Evolutionary conservation across 306 rosid species (phyloP).

Genomic region (Abrus precatorius): DNA sequence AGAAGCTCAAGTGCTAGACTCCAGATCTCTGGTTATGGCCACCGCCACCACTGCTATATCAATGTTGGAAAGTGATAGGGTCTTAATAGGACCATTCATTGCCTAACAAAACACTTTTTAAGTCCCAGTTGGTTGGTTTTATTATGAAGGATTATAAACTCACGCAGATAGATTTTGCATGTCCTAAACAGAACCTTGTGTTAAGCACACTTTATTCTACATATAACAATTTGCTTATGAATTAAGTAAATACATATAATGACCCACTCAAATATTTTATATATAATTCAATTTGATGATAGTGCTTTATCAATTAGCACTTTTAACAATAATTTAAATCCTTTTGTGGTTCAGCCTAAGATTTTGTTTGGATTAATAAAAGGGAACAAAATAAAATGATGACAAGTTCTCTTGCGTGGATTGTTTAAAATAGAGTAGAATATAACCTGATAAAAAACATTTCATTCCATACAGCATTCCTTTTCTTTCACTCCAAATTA

Average conservation of each 20-base stretch:
- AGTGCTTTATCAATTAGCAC: background rate
- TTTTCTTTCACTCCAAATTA: no score
- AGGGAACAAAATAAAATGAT: no score
- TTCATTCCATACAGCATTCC: no score
- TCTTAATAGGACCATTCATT: constrained; percentile 22
- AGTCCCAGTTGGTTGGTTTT: constrained; percentile 6
- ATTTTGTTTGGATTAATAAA: no score
- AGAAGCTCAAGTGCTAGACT: constrained; percentile 37
- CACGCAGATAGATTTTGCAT: background rate
- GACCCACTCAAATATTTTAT: background rate
- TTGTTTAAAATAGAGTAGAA: no score
- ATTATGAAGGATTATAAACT: constrained; percentile 30
- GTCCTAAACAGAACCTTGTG: constrained; percentile 38
- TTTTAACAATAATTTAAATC: background rate
- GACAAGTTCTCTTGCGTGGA: no score
- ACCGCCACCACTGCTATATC: constrained; percentile 34
- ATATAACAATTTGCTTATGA: background rate
- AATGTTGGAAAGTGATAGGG: constrained; percentile 47
- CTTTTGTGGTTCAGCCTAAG: background rate
- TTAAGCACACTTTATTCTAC: background rate
- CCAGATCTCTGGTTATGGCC: constrained; percentile 42
- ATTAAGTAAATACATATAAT: background rate
- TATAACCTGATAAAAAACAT: no score
- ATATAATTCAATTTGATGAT: background rate
- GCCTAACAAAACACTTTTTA: background rate